phyloP scores from a whole-genome alignment of 2,329 filamentous ascomycete genomes.

The Aspergillus sp. region DNA sequence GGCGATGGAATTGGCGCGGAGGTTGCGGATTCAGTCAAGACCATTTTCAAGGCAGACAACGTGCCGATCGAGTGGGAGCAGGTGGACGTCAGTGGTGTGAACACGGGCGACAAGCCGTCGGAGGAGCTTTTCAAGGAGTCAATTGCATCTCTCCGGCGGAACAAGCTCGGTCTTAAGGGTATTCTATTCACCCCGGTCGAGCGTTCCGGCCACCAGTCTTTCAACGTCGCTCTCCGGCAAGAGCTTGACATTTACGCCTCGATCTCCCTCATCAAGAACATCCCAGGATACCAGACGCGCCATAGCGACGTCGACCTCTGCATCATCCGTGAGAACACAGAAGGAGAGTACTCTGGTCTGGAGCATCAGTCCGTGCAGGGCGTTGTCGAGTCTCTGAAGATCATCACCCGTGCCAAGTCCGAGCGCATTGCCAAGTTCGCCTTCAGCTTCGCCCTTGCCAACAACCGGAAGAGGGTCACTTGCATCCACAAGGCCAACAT shows the following conservation, averaged over 20 bases:
- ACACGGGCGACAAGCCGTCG: slow-evolving; percentile 73
- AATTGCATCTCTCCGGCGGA: slow-evolving; percentile 88
- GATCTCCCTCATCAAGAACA: slow-evolving; percentile 98
- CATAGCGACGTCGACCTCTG: slow-evolving; percentile 96
- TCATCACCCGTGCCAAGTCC: slow-evolving; percentile 97
- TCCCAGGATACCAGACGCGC: slow-evolving; percentile 93
- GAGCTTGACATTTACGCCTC: slow-evolving; percentile 99
- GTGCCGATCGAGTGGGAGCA: slow-evolving; percentile 98
- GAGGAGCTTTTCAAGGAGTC: slow-evolving; percentile 95
- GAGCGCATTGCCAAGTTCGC: slow-evolving; percentile 99
- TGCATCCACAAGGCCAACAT: slow-evolving; percentile 99
- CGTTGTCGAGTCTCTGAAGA: slow-evolving; percentile 98
- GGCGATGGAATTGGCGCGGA: slow-evolving; percentile 95
- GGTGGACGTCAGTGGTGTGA: slow-evolving; percentile 86
- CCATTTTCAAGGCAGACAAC: slow-evolving; percentile 98
- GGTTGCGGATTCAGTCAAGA: slow-evolving; percentile 96
- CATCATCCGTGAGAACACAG: slow-evolving; percentile 99
- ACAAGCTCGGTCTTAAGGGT: slow-evolving; percentile 98
- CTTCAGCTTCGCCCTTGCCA: slow-evolving; percentile 94
- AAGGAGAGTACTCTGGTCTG: slow-evolving; percentile 97
- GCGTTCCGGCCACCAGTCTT: slow-evolving; percentile 94
- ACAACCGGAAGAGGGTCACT: slow-evolving; percentile 98
- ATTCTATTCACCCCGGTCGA: slow-evolving; percentile 97
- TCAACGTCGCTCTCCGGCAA: slow-evolving; percentile 98
- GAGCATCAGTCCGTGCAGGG: slow-evolving; percentile 96